Base-by-base conservation (phyloP, 2,329 filamentous ascomycete species). In the Aureobasidium namibiae region DNA sequence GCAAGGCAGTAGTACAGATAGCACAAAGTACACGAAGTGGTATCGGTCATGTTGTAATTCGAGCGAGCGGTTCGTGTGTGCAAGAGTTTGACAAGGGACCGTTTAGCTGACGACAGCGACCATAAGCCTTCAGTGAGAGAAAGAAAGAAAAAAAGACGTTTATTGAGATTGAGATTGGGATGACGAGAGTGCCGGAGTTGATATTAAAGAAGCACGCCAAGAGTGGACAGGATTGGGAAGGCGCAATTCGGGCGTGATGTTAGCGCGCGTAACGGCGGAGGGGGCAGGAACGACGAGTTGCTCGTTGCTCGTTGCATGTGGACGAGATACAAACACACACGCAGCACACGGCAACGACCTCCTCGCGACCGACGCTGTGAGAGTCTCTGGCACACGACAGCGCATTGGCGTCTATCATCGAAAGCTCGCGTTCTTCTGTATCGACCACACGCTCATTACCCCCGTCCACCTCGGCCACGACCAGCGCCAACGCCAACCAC, bases 391-490 rank as follows among this genome's bases (percentile, higher is more conserved):
- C 16, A 61, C 45, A 26, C 42, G 42, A 45, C 60, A 50, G 56
- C 62, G 56, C 56, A 57, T 57, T 57, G 54, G 54, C 54, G n/a
- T 57, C 54, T 39, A 10, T 16, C 39, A 56, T 62, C 53, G 60
- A 63, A 59, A 48, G 60, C 54, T 60, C 62, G 54, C 62, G 62
- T 48, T 60, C 59, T 21, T 63, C 62, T 38, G 41, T 62, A 36
- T 59, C 60, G 45, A 63, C 62, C 34, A 52, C 60, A 60, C 62
- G 62, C 62, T 63, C 62, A 38, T 63, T 63, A 60, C 41, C 45
- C 39, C 13, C 42, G 26, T 2, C 42, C 42, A 29, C 42, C 23
- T 42, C 24, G 44, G 31, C 39, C 38, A 14, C 45, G n/a, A 34
- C n/a, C 56, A 13, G 11, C 44, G n/a, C 36, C 57, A 16, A 48